Evolutionary conservation across 2,329 filamentous ascomycete species (phyloP).

Genomic region (Fusarium marasasianum): DNA sequence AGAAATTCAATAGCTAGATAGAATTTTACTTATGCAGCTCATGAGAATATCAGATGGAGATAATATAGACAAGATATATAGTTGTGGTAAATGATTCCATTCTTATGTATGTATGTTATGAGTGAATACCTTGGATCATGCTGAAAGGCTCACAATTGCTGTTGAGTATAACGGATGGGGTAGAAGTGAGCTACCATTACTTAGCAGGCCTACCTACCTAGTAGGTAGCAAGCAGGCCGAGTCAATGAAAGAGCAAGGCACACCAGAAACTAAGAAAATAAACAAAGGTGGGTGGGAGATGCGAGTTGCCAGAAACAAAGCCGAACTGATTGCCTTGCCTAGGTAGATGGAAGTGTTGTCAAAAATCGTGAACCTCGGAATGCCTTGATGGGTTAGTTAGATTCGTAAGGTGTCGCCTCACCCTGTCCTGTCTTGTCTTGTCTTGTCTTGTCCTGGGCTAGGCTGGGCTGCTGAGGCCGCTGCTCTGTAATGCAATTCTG

Average conservation of each 20-base stretch:
- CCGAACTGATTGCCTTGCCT: not conserved
- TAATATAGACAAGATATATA: not conserved
- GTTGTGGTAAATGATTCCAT: not conserved
- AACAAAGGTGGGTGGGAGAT: not conserved
- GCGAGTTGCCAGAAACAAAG: not conserved
- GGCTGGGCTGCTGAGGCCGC: not conserved
- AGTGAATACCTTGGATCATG: not conserved
- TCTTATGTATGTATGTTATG: not conserved
- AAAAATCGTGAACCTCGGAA: slow-evolving; percentile 5
- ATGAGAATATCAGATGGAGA: not conserved
- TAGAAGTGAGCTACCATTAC: not conserved
- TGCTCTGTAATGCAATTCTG: not conserved
- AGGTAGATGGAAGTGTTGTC: not conserved
- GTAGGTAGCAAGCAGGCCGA: not conserved
- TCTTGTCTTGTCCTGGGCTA: not conserved
- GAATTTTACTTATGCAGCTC: not conserved
- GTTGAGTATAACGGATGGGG: not conserved
- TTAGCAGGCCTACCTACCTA: too few relatives aligned
- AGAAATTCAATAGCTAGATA: not conserved
- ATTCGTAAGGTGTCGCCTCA: not conserved
- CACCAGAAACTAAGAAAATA: not conserved
- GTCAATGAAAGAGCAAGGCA: not conserved
- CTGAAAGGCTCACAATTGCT: not conserved
- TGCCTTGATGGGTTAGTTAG: slow-evolving; percentile 20
- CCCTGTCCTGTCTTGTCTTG: not conserved